These are phyloP conservation scores for Yamadazyma laniorum DNA, from an alignment of 805 yeast genomes.

Conservation along the genomic window DNA sequence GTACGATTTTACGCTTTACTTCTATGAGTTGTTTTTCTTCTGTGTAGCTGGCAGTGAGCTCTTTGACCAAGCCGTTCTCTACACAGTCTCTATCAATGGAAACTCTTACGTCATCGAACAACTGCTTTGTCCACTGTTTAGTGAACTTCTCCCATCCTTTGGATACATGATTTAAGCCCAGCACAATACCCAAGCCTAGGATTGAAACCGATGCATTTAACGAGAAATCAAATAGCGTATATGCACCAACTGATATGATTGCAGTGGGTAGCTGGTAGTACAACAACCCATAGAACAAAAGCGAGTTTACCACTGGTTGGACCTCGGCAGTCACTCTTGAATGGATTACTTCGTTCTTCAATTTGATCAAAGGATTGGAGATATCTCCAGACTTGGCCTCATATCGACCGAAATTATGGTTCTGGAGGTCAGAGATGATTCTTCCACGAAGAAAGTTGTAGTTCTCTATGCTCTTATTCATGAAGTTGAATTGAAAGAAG, in stretches of 20 bases:
- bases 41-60: constrained; percentile 26
- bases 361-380: constrained; percentile 29
- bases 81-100: constrained; percentile 34
- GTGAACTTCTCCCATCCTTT: constrained; percentile 33
- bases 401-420: constrained; percentile 23
- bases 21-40: constrained; percentile 17
- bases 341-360: constrained; percentile 32
- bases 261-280: constrained; percentile 40
- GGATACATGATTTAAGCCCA: constrained; percentile 43
- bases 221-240: constrained; percentile 33
- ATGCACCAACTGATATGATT: constrained; percentile 28
- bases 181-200: constrained; percentile 35
- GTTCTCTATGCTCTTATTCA: constrained; percentile 38
- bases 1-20: constrained; percentile 14
- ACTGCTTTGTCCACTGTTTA: constrained; percentile 24
- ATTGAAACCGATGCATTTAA: constrained; percentile 33
- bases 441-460: constrained; percentile 40
- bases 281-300: constrained; percentile 27
- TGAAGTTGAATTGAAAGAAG: constrained; percentile 31
- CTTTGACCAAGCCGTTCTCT: constrained; percentile 36
- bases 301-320: constrained; percentile 36
- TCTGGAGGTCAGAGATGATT: constrained; percentile 28
- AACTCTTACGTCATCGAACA: constrained; percentile 37
- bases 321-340: constrained; percentile 28
- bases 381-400: constrained; percentile 9